phyloP scores from a whole-genome alignment of 2,329 filamentous ascomycete genomes.

The Monilinia fructigena region DNA sequence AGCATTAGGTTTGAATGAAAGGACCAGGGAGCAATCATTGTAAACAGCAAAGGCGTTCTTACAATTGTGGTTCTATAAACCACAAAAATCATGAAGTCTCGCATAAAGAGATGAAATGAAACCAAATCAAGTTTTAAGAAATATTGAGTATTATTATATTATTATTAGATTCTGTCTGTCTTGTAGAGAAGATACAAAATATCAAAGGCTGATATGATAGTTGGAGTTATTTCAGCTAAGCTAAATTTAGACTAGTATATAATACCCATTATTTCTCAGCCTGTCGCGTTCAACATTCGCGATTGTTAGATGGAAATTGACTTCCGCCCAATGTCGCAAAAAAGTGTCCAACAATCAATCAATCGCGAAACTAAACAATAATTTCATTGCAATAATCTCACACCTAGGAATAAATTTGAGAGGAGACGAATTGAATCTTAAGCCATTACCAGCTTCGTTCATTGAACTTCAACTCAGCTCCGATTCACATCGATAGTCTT shows the following conservation, averaged over 20 bases:
- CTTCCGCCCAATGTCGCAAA: not conserved
- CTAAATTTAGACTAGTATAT: conserved; percentile 4
- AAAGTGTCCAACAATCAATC: not conserved
- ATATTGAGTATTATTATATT: not conserved
- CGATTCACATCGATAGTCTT: not conserved
- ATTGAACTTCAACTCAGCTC: not conserved
- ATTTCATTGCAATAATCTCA: not conserved
- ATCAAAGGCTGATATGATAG: not conserved
- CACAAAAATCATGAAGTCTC: conserved; percentile 6
- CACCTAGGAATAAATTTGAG: not conserved
- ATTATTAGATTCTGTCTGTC: not conserved
- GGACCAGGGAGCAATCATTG: conserved; percentile 17
- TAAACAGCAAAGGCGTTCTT: conserved; percentile 20
- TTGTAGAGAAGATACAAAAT: too few species aligned
- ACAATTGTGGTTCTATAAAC: conserved; percentile 6
- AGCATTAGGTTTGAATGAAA: conserved; percentile 22
- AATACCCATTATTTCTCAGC: not conserved
- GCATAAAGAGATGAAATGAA: not conserved
- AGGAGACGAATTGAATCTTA: not conserved
- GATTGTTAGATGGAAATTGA: conserved; percentile 6
- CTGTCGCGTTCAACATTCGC: conserved; percentile 3
- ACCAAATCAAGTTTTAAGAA: not conserved
- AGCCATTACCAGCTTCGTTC: conserved; percentile 2
- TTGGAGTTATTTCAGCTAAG: not conserved
- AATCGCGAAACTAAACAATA: not conserved